Conservation (phyloP, 345 rosid species). For the Boechera stricta region DNA sequence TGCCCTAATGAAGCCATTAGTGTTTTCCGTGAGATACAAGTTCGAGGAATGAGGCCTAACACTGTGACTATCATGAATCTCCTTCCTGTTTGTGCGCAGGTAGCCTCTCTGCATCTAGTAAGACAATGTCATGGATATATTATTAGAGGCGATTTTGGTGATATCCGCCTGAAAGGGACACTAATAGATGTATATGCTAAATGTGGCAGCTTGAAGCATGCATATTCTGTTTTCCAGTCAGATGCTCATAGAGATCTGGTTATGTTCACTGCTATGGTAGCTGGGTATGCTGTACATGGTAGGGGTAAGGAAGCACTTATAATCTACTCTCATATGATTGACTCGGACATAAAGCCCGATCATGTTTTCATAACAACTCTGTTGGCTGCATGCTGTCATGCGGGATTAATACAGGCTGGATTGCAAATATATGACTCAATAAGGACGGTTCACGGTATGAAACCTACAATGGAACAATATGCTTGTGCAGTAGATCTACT, state of each 20-base stretch:
- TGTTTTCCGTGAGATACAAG: slow-evolving; percentile 61
- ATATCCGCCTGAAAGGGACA: slow-evolving; percentile 64
- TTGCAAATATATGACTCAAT: slow-evolving; percentile 64
- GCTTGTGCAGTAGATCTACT: slow-evolving; percentile 83
- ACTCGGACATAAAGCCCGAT: slow-evolving; percentile 68
- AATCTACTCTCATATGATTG: slow-evolving; percentile 63
- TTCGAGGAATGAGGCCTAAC: slow-evolving; percentile 72
- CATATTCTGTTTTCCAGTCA: slow-evolving; percentile 63
- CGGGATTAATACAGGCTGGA: slow-evolving; percentile 79
- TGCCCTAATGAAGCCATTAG: slow-evolving; percentile 57
- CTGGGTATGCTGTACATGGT: slow-evolving; percentile 86
- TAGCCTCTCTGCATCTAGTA: slow-evolving; percentile 63
- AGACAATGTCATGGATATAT: slow-evolving; percentile 83
- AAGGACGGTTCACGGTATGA: slow-evolving; percentile 56
- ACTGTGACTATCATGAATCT: slow-evolving; percentile 74
- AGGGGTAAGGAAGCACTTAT: slow-evolving; percentile 81
- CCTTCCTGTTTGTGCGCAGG: slow-evolving; percentile 70
- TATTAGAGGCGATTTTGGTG: slow-evolving; percentile 60
- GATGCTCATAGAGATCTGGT: slow-evolving; percentile 66
- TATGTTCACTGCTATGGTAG: slow-evolving; percentile 76
- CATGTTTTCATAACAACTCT: slow-evolving; percentile 73
- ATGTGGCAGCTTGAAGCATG: slow-evolving; percentile 67
- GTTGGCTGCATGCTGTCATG: slow-evolving; percentile 78
- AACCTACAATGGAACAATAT: slow-evolving; percentile 76
- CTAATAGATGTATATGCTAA: slow-evolving; percentile 80